Evolutionary conservation across 75 land plant genomes (phyloP), one percentile per base, ranked within the genome.

Genomic region (Selaginella moellendorffii): DNA sequence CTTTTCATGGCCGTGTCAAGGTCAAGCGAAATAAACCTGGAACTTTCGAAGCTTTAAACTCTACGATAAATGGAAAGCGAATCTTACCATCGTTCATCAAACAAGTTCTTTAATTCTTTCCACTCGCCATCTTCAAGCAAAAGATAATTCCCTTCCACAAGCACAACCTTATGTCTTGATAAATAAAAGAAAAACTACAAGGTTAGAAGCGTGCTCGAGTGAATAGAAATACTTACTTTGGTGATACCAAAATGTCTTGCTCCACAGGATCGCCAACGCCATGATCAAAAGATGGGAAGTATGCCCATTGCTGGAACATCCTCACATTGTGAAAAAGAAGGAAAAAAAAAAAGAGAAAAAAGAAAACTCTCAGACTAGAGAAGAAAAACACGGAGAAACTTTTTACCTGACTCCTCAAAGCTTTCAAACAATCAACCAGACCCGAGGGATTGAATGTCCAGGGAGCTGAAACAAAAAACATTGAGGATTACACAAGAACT

Each of bases 251-350:
- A 12, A 95, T 84, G 28, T 89, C 91, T 71, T 89, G 79, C 74
- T 95, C 96, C 27, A 90, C 73, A 63, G 99, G 99, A 74, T 95
- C 96, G 26, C 99, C 99, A 66, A 86, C 81, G 65, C 96, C 99
- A 73, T 95, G 99, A 70, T 95, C 99, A 80, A 95, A 95, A n/a
- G 99, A 95, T 62, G 98, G 98, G 29, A 73, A 76, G 74, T 76
- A 81, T 30, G 75, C 88, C 62, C 77, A 84, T 70, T 87, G 90
- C 97, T 93, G 77, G 30, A 65, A 28, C 2, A 36, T 36, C 14
- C 5, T 36, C 5, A 5, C 5, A 36, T 36, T 14, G 46, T 36
- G n/a, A n/a, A n/a, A n/a, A n/a, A n/a, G n/a, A n/a, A n/a, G n/a
- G n/a, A n/a, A n/a, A n/a, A n/a, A n/a, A n/a, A n/a, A n/a, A n/a